These are phyloP conservation scores for Chlorella sorokiniana DNA, from an alignment of 139 green algal species.

Conservation along the genomic window DNA sequence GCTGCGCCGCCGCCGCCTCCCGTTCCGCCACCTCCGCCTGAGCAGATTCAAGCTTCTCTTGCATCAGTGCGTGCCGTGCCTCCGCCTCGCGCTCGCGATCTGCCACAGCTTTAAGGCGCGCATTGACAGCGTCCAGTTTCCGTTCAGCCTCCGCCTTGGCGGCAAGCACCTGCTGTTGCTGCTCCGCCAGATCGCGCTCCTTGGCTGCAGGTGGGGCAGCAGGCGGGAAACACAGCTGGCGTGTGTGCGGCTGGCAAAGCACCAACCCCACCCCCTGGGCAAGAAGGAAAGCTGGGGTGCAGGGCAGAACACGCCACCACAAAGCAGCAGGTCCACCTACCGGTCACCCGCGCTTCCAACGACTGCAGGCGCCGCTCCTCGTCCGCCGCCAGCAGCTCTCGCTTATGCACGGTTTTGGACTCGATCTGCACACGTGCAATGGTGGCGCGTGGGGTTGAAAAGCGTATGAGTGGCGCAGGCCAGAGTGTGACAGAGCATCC, in stretches of 20 bases:
- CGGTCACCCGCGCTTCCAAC: slow-evolving; percentile 19
- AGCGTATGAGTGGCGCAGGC: neutral
- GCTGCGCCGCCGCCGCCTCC: neutral
- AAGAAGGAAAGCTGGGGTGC: too few relatives aligned
- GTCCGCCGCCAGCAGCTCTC: slow-evolving; percentile 24
- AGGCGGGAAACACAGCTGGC: too few relatives aligned
- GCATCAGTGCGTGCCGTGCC: slow-evolving; percentile 5
- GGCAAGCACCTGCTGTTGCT: slow-evolving; percentile 33
- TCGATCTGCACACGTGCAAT: slow-evolving; percentile 14
- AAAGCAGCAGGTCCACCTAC: neutral
- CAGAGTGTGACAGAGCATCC: too few relatives aligned
- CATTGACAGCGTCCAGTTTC: slow-evolving; percentile 15
- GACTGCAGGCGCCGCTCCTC: slow-evolving; percentile 33
- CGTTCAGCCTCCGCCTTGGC: slow-evolving; percentile 16
- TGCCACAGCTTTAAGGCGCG: slow-evolving; percentile 11
- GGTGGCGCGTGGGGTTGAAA: neutral
- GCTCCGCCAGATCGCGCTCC: slow-evolving; percentile 20
- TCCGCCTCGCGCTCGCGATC: slow-evolving; percentile 35
- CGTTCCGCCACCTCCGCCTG: slow-evolving; percentile 17
- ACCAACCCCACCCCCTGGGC: too few relatives aligned
- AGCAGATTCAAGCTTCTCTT: slow-evolving; percentile 9
- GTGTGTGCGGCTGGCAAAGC: too few relatives aligned
- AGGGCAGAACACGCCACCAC: too few relatives aligned
- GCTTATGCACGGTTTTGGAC: slow-evolving; percentile 37
- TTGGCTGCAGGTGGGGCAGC: slow-evolving; percentile 25